Percentiles rank a stretch among this genome's conserved stretches.
Conservation (phyloP, 2,329 filamentous ascomycete species). For the Pestalotiopsis sp. region DNA sequence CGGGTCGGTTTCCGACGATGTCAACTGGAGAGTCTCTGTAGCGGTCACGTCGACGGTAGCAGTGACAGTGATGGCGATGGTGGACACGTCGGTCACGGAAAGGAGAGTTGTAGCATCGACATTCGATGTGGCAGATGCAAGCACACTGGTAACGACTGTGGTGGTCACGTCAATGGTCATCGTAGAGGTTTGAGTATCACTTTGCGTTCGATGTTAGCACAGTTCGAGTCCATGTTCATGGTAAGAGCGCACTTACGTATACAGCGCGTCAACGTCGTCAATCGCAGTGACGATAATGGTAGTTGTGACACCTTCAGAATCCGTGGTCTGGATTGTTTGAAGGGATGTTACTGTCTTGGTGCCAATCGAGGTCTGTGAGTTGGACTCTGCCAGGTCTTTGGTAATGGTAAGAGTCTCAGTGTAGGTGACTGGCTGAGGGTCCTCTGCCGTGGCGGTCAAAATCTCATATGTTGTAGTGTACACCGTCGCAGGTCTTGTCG, state of each 20-base stretch:
- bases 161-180: not conserved
- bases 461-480: not conserved
- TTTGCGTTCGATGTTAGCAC: not conserved
- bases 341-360: not conserved
- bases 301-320: not conserved
- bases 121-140: not conserved
- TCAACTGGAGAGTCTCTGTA: not conserved
- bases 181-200: not conserved
- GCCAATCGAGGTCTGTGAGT: not conserved
- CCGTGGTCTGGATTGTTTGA: not conserved
- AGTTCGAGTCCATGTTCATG: no score
- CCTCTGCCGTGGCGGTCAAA: not conserved
- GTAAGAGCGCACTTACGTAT: not conserved
- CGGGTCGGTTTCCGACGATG: not conserved
- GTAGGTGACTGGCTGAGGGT: not conserved
- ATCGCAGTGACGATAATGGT: not conserved
- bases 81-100: not conserved
- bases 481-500: not conserved
- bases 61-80: not conserved
- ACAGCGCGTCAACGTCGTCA: not conserved
- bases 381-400: not conserved
- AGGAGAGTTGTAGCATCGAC: not conserved
- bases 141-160: not conserved
- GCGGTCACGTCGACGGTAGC: not conserved
- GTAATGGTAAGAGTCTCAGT: not conserved